Evolutionary conservation across 441 rosid species (phyloP).

Genomic region (Pelargonium citronellum): DNA sequence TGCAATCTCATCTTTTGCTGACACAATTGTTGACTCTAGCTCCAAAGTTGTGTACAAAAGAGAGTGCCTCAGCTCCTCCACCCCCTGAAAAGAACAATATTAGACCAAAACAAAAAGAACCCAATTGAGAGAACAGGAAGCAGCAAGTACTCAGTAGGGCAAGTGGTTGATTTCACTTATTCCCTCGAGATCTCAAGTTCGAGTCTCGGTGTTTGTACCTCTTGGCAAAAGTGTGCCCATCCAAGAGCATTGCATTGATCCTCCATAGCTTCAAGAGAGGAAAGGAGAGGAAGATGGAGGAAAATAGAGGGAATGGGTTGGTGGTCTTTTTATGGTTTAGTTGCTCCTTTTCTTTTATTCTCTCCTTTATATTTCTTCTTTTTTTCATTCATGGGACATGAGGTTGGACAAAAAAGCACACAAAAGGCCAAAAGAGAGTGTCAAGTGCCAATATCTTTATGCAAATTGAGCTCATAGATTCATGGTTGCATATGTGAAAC

Average conservation of each 20-base stretch:
- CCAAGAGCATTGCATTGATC: constrained; percentile 40
- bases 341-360: neutral
- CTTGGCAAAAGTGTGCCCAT: constrained; percentile 35
- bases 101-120: neutral
- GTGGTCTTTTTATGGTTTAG: constrained; percentile 10
- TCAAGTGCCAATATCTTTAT: constrained; percentile 17
- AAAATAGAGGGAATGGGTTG: constrained; percentile 2
- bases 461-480: constrained; percentile 19
- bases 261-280: constrained; percentile 30
- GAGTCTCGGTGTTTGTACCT: constrained; percentile 19
- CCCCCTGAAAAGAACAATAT: neutral
- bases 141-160: too few species aligned
- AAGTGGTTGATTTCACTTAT: too few species aligned
- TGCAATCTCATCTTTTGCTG: constrained; percentile 3
- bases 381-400: constrained; percentile 25
- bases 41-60: constrained; percentile 1
- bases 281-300: neutral
- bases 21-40: constrained; percentile 1
- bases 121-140: neutral
- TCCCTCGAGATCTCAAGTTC: too few species aligned
- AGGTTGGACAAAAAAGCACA: constrained; percentile 25
- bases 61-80: constrained; percentile 5
- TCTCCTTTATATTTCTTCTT: neutral
- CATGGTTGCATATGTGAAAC: neutral
- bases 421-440: constrained; percentile 29